Conservation (phyloP, 768 basidiomycete species). For the Neoboletus magnificus region DNA sequence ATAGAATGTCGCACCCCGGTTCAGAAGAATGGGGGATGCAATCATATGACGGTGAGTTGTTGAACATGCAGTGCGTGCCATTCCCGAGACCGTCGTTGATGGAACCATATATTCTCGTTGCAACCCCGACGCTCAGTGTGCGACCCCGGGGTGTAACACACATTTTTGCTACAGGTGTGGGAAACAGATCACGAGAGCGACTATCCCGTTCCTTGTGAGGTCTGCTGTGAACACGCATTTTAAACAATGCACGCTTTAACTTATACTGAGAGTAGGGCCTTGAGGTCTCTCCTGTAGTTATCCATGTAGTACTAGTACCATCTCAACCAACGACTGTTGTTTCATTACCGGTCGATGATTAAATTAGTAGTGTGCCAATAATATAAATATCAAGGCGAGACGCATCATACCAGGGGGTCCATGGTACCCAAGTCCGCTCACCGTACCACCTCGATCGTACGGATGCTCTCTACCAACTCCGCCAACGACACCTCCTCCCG, state of each 20-base stretch:
- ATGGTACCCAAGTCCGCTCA: too few species aligned
- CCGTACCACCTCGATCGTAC: too few species aligned
- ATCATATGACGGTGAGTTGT: constrained; percentile 58
- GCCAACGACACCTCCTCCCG: too few species aligned
- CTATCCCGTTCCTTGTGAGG: constrained; percentile 29
- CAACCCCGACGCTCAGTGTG: constrained; percentile 37
- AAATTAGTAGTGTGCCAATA: too few species aligned
- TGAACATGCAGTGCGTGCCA: neutral
- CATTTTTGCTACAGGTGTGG: constrained; percentile 57
- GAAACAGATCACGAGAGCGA: constrained; percentile 40
- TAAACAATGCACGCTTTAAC: constrained; percentile 30
- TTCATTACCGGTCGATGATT: too few species aligned
- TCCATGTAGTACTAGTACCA: neutral
- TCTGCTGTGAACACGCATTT: constrained; percentile 35
- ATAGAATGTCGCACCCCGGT: constrained; percentile 45
- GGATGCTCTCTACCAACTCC: too few species aligned
- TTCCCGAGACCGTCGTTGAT: neutral
- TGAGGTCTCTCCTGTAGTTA: neutral
- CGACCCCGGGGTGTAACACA: constrained; percentile 50
- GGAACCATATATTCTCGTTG: neutral
- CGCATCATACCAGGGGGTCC: too few species aligned
- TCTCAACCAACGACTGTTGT: neutral
- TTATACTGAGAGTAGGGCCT: neutral
- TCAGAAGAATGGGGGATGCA: constrained; percentile 52
- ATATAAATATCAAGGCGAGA: too few species aligned